Evolutionary conservation across 164 flowering plant genomes (phyloP).

Genomic region (Cinnamomum micranthum): DNA sequence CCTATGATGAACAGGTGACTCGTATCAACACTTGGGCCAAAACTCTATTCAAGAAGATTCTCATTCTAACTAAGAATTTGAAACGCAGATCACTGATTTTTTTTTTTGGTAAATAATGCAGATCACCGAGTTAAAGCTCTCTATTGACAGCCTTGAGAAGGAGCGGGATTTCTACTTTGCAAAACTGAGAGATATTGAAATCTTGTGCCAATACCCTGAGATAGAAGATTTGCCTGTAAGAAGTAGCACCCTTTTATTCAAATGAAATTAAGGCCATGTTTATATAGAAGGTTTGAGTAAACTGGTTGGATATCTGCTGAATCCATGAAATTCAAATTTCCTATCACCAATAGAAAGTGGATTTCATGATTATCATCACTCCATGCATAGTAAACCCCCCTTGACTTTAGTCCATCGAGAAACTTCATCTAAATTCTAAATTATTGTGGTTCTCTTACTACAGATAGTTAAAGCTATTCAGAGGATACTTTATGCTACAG

Average conservation of each 20-base stretch:
- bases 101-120: slow-evolving; percentile 24
- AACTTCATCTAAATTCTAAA: too few species aligned
- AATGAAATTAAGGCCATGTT: background rate
- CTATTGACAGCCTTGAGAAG: slow-evolving; percentile 88
- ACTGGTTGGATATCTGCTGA: background rate
- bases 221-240: slow-evolving; percentile 63
- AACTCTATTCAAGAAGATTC: background rate
- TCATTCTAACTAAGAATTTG: background rate
- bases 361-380: too few species aligned
- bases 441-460: background rate
- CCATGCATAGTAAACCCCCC: background rate
- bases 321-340: background rate
- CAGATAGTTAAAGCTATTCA: slow-evolving; percentile 79
- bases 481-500: slow-evolving; percentile 77
- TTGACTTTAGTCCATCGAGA: too few species aligned
- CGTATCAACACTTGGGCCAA: background rate
- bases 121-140: slow-evolving; percentile 92
- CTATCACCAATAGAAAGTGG: background rate
- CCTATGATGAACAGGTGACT: slow-evolving; percentile 73
- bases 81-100: background rate
- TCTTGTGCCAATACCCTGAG: slow-evolving; percentile 78
- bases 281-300: background rate
- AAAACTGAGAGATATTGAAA: slow-evolving; percentile 89
- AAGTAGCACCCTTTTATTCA: background rate
- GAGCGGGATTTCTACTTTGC: slow-evolving; percentile 96